Evolutionary conservation across 305 asterid species (phyloP), one percentile per base, ranked within the genome.

Genomic region (Rubia tinctorum): DNA sequence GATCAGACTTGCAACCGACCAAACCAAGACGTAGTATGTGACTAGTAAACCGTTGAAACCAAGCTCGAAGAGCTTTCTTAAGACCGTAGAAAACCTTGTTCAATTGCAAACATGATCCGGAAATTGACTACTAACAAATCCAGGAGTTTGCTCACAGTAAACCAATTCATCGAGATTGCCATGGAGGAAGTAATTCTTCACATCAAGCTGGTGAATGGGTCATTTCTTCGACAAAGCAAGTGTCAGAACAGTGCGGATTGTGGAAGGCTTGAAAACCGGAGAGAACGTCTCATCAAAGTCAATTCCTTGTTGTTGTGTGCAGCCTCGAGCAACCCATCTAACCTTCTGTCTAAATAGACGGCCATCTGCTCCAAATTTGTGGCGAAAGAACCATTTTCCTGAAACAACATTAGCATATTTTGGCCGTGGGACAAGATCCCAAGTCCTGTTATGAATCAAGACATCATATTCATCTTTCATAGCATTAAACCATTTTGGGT

Each of bases 401-500:
- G n/a, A 37, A 0, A n/a, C 22, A 25, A 64, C 12, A 25, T 64
- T 64, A 42, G 39, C 69, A 64, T 64, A 13, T 2, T 37, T 20
- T 7, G 11, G 45, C 2, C 45, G 0, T 6, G 69, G 69, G n/a
- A 64, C 45, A 15, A 64, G 44, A 27, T 64, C 69, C 45, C 45
- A 64, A 1, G 47, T 64, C 45, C 11, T 64, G 42, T 64, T 64
- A 20, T 15, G 14, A 25, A 64, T 34, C 20, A 64, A n/a, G n/a
- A 47, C 45, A 64, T 64, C 39, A 12, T 64, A 64, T 64, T 64
- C 69, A 11, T 64, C 45, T 64, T 20, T 20, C 69, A 64, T 64
- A 42, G 47, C 22, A 15, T 15, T 7, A 64, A 49, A 49, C 20
- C 20, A 49, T 15, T 49, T 49, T 1, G 8, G 42, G 22, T 17